Evolutionary conservation across 1,284 basidiomycete genomes (phyloP).

Genomic region (Hemileia vastatrix): DNA sequence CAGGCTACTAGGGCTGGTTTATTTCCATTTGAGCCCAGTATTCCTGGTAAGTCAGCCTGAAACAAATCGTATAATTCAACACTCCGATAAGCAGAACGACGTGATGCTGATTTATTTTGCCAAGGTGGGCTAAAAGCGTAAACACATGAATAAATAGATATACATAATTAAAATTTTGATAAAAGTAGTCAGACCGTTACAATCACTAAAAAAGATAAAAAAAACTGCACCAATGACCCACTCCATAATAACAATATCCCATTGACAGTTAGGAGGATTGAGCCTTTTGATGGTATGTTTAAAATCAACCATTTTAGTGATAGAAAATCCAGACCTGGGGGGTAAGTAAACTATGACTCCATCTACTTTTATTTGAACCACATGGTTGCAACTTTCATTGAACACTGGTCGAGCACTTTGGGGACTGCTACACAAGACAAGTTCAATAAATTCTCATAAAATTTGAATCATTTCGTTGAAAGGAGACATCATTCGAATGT

Average conservation of each 20-base stretch:
- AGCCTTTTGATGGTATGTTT: neutral
- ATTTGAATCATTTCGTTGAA: neutral
- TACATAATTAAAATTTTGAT: neutral
- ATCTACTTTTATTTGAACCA: constrained; percentile 2
- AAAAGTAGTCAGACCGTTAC: neutral
- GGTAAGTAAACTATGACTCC: constrained; percentile 2
- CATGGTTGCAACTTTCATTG: neutral
- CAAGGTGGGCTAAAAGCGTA: constrained; percentile 14
- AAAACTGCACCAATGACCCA: neutral
- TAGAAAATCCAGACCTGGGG: constrained; percentile 13
- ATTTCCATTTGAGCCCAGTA: constrained; percentile 7
- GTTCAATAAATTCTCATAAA: neutral
- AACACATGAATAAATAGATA: neutral
- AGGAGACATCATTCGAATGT: neutral
- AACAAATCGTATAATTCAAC: constrained; percentile 24
- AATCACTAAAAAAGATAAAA: neutral
- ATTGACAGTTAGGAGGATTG: constrained; percentile 9
- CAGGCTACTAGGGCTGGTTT: constrained; percentile 18
- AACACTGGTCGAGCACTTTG: too few species aligned
- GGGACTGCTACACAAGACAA: too few species aligned
- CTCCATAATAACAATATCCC: constrained; percentile 22
- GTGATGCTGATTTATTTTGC: constrained; percentile 22
- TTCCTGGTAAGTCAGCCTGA: constrained; percentile 8
- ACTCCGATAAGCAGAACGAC: constrained; percentile 12
- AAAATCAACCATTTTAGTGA: constrained; percentile 16